phyloP scores from a whole-genome alignment of 345 rosid species.

The Melaleuca quinquenervia region DNA sequence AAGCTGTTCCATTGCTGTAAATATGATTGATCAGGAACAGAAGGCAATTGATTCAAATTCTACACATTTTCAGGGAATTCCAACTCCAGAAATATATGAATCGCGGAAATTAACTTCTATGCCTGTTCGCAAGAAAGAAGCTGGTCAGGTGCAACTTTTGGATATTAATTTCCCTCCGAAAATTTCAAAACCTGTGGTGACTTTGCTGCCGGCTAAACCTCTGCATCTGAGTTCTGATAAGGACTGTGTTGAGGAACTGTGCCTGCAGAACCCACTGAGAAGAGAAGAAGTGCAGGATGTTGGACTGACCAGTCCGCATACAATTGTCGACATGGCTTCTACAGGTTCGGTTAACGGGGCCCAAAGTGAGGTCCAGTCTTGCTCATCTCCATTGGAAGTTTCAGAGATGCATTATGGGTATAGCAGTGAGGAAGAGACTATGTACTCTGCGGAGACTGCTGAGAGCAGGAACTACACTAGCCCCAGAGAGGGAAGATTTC shows the following conservation, averaged over 20 bases:
- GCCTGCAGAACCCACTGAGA: slow-evolving; percentile 8
- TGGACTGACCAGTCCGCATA: slow-evolving; percentile 3
- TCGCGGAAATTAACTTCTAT: slow-evolving; percentile 57
- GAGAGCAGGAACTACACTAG: slow-evolving; percentile 88
- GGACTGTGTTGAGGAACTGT: slow-evolving; percentile 17
- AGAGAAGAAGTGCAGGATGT: slow-evolving; percentile 13
- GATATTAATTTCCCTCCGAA: slow-evolving; percentile 85
- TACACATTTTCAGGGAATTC: slow-evolving; percentile 63
- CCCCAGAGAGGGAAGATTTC: slow-evolving; percentile 56
- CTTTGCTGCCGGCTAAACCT: slow-evolving; percentile 12
- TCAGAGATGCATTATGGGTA: slow-evolving; percentile 33
- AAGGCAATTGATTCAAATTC: slow-evolving; percentile 22
- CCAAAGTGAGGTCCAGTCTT: slow-evolving; percentile 51
- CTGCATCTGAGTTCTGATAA: slow-evolving; percentile 17
- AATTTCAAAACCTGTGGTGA: slow-evolving; percentile 18
- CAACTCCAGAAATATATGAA: slow-evolving; percentile 88
- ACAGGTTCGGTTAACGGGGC: slow-evolving; percentile 58
- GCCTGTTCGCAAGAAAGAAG: slow-evolving; percentile 51
- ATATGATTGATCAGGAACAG: slow-evolving; percentile 35
- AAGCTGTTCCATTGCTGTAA: slow-evolving; percentile 21
- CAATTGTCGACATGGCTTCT: slow-evolving; percentile 44
- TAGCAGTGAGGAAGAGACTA: slow-evolving; percentile 81
- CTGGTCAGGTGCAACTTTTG: slow-evolving; percentile 52
- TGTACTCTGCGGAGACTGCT: slow-evolving; percentile 98
- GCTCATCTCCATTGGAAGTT: slow-evolving; percentile 37